Base-by-base conservation (phyloP, 345 rosid genomes). In the Lenwebbia sp. region DNA sequence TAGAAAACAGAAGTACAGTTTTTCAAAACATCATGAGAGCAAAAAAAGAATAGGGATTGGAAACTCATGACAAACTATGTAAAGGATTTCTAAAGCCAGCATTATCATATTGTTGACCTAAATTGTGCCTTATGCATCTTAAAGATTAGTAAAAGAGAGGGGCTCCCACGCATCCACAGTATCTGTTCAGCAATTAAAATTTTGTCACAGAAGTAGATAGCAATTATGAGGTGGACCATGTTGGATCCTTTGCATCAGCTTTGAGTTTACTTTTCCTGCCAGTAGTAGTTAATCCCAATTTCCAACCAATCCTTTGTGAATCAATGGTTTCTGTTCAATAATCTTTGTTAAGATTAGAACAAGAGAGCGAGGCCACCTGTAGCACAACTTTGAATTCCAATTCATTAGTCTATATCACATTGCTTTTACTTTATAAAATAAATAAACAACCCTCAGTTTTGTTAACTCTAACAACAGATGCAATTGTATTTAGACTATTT, bases 361-460 rank as follows among this genome's bases (percentile, higher is more conserved):
- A 84, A 89, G 88, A 85, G 50, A 33, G 56, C 56, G 1, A 50
- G 40, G 90, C 83, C 82, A 92, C 96, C 96, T 94, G 96, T 91
- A 92, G 85, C 94, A 93, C 91, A 93, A 89, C 93, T 92, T 93
- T 93, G 89, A 89, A 84, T 89, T 86, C 86, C 91, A 92, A 90
- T 89, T 85, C 93, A 94, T 92, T 91, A 94, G 96, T 94, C 89
- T 89, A 88, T 87, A 92, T 89, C 87, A 88, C 88, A 89, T 85
- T 84, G 58, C 90, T 88, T 91, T 90, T 82, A 89, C 55, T 87
- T 86, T 75, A 84, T 85, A 70, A 84, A 82, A 83, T 62, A 86
- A 87, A 60, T 83, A 85, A 88, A 82, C 55, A 90, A 85, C 85
- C 84, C 88, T 83, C 78, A 76, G 84, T 87, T 83, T 90, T 86